Base-by-base conservation (phyloP, 2,329 filamentous ascomycete genomes). In the Zalaria sp. region DNA sequence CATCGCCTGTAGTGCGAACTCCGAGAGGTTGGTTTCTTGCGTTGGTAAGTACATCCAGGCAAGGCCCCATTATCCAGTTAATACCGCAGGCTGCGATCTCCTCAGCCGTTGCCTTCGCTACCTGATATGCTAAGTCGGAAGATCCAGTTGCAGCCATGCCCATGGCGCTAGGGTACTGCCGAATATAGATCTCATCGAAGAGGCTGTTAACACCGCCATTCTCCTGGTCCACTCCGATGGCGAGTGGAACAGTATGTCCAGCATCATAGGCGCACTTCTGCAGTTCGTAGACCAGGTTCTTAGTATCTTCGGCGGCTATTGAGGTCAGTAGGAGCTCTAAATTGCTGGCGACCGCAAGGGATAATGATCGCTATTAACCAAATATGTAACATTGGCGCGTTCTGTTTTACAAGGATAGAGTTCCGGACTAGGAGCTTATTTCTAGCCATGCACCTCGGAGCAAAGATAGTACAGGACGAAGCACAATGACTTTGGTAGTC, bases 131-230 rank as follows among this genome's bases (percentile, higher is more conserved):
- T 42, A 96, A 68, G 7, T 91, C 78, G 31, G 79, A 80, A 7
- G 81, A 88, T 25, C 88, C 86, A 4, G 88, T 87, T 25, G 91
- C 91, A n/a, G 89, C 87, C 46, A 95, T 73, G 8, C 88, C 89
- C 89, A 98, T 96, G 47, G 89, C 84, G 55, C 88, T 94, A 5
- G 91, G 91, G 52, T 94, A 98, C 58, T 96, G 91, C 50, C 86
- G 87, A 51, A 96, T 89, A 58, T 88, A 91, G 55, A 91, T 85
- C 52, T 94, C 87, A 59, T 96, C 89, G 55, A 93, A 95, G 2
- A 96, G 73, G 63, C 86, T 94, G 66, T 95, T 96, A 59, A 95
- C 89, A 3, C 89, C 88, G 49, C 91, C 91, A 76, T 98, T 96
- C 61, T 98, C 91, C 59, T 98, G 91, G 57, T 96, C 91, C 32